Evolutionary conservation across 495 filamentous ascomycete species (phyloP).

Genomic region (Poronia punctata): DNA sequence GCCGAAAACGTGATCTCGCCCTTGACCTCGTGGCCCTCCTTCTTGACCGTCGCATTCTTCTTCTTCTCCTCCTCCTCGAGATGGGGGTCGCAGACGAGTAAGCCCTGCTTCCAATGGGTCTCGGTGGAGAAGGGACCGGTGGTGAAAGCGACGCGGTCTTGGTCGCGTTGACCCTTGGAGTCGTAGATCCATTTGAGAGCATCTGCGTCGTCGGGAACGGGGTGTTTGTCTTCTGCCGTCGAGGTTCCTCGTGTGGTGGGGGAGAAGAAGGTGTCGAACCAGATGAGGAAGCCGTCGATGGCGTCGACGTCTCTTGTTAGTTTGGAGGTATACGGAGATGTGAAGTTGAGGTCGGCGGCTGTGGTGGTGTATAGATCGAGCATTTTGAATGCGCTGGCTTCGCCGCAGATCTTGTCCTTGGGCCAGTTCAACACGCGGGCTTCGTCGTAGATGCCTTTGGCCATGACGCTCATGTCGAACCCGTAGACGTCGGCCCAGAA

Average conservation of each 20-base stretch:
- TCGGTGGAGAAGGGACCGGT: slow-evolving; percentile 71
- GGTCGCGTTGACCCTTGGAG: slow-evolving; percentile 18
- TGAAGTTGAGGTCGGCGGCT: slow-evolving; percentile 68
- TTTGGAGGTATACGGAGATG: slow-evolving; percentile 50
- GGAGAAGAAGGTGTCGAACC: slow-evolving; percentile 77
- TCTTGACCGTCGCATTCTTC: slow-evolving; percentile 16
- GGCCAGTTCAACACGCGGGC: slow-evolving; percentile 53
- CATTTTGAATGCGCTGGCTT: slow-evolving; percentile 59
- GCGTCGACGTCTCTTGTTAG: slow-evolving; percentile 45
- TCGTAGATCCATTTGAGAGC: slow-evolving; percentile 1
- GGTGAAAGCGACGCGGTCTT: slow-evolving; percentile 58
- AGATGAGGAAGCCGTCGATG: slow-evolving; percentile 68
- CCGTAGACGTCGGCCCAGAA: slow-evolving; percentile 99
- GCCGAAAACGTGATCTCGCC: slow-evolving; percentile 42
- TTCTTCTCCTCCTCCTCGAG: slow-evolving; percentile 18
- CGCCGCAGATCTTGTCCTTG: slow-evolving; percentile 73
- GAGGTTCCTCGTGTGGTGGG: too few relatives aligned
- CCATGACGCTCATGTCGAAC: slow-evolving; percentile 91
- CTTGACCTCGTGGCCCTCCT: slow-evolving; percentile 28
- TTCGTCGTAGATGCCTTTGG: slow-evolving; percentile 74
- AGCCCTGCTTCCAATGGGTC: slow-evolving; percentile 85
- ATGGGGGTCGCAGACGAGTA: slow-evolving; percentile 40
- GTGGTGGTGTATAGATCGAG: slow-evolving; percentile 79
- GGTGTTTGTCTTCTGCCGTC: slow-evolving; percentile 19
- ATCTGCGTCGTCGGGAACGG: slow-evolving; percentile 8